Evolutionary conservation across 768 basidiomycete species (phyloP).

Genomic region (Hypholoma sublateritium): DNA sequence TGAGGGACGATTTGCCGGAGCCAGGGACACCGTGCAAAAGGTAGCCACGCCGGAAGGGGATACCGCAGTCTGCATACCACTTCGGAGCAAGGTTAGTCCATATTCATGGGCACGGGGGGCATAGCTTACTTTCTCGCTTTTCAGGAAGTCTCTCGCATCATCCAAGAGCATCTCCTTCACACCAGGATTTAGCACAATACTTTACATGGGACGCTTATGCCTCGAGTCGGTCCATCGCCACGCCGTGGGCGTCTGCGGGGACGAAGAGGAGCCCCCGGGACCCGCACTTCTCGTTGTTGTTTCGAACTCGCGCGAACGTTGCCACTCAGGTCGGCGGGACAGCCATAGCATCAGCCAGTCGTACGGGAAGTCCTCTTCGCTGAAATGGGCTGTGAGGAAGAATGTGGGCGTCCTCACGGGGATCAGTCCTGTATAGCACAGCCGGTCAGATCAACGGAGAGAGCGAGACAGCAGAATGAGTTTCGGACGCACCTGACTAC

Average conservation of each 20-base stretch:
- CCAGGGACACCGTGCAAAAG: slow-evolving; percentile 84
- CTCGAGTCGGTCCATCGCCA: slow-evolving; percentile 89
- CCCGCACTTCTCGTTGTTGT: slow-evolving; percentile 77
- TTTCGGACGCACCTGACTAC: too few species aligned
- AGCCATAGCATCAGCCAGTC: slow-evolving; percentile 94
- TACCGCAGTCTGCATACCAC: slow-evolving; percentile 94
- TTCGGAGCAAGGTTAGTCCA: slow-evolving; percentile 23
- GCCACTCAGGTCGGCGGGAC: slow-evolving; percentile 82
- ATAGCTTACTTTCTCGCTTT: slow-evolving; percentile 66
- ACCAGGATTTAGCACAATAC: slow-evolving; percentile 84
- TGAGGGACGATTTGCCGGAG: slow-evolving; percentile 83
- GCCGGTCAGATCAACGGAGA: too few species aligned
- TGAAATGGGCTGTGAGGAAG: slow-evolving; percentile 90
- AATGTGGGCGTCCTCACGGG: too few species aligned
- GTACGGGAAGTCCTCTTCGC: slow-evolving; percentile 87
- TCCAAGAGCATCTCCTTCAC: slow-evolving; percentile 87
- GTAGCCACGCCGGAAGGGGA: slow-evolving; percentile 88
- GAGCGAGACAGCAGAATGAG: too few species aligned
- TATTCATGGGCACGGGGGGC: not conserved
- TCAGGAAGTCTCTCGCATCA: slow-evolving; percentile 82
- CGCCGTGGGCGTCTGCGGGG: slow-evolving; percentile 74
- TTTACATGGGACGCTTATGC: slow-evolving; percentile 88
- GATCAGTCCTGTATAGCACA: too few species aligned
- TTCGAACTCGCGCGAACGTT: slow-evolving; percentile 86
- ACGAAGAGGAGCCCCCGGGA: slow-evolving; percentile 46